A percentile compares a stretch with the other conserved stretches of the same genome.
Conservation (phyloP, 2,329 filamentous ascomycete species). For the Hypoxylon sp. region DNA sequence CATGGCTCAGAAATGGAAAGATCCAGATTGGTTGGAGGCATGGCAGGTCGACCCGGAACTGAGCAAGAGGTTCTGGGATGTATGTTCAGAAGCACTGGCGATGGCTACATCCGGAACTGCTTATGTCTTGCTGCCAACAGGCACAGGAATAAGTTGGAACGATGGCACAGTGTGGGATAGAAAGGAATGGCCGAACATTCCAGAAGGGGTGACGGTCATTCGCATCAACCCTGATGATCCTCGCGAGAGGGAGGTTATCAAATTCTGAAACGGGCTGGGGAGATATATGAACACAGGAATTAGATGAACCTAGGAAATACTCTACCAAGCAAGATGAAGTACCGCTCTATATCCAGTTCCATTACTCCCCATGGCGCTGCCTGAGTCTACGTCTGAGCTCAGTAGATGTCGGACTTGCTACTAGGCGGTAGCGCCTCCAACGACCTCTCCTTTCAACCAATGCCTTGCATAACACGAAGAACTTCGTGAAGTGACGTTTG, state of each 20-base stretch:
- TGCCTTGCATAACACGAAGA: not conserved
- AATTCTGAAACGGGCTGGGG: no score
- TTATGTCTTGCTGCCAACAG: not conserved
- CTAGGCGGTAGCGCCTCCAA: constrained; percentile 4
- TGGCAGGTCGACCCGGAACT: not conserved
- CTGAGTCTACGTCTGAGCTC: not conserved
- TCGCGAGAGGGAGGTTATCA: no score
- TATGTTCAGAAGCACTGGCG: not conserved
- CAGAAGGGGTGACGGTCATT: no score
- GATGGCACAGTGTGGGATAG: no score
- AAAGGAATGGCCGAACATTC: no score
- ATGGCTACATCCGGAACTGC: no score
- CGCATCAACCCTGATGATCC: no score
- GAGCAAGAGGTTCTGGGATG: not conserved
- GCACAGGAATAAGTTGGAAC: no score
- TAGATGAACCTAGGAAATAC: not conserved
- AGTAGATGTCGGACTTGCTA: not conserved
- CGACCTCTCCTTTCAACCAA: constrained; percentile 7
- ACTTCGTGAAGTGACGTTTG: constrained; percentile 9
- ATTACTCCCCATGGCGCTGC: not conserved
- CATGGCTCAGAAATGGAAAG: not conserved
- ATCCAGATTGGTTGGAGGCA: not conserved
- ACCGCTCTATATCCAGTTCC: not conserved
- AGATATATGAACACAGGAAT: no score
- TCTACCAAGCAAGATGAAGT: no score